Evolutionary conservation across 164 flowering plant species (phyloP).

Genomic region (Stephania japonica): DNA sequence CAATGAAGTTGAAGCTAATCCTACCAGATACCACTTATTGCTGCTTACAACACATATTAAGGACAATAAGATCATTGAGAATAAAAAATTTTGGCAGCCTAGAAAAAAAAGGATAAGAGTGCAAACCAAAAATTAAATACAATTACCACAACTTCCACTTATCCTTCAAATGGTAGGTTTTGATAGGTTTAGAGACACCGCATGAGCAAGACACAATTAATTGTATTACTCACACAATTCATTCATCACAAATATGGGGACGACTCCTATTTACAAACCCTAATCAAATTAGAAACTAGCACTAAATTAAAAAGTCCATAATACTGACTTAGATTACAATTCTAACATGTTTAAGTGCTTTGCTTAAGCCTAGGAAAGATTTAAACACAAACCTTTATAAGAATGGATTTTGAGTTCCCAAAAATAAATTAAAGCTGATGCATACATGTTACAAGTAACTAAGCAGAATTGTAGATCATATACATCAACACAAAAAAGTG

Average conservation of each 20-base stretch:
- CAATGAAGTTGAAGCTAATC: neutral
- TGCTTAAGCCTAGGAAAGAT: neutral
- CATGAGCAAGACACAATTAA: too few species aligned
- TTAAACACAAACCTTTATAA: neutral
- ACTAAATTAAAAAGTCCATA: too few species aligned
- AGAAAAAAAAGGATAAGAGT: neutral
- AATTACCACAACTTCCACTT: neutral
- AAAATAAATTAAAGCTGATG: neutral
- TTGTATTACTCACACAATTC: too few species aligned
- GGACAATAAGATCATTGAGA: neutral
- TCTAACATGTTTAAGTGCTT: neutral
- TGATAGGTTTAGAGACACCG: too few species aligned
- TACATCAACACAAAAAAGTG: neutral
- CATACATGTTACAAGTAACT: neutral
- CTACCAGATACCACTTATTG: neutral
- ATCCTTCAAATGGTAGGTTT: neutral
- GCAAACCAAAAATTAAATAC: too few species aligned
- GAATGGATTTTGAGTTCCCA: neutral
- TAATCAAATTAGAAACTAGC: too few species aligned
- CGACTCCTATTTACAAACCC: too few species aligned
- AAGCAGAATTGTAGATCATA: neutral
- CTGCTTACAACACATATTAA: neutral
- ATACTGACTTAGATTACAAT: too few species aligned
- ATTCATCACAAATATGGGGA: too few species aligned
- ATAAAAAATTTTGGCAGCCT: neutral